Base-by-base conservation (phyloP, 2,329 filamentous ascomycete species). In the Tolypocladium endophyticum region DNA sequence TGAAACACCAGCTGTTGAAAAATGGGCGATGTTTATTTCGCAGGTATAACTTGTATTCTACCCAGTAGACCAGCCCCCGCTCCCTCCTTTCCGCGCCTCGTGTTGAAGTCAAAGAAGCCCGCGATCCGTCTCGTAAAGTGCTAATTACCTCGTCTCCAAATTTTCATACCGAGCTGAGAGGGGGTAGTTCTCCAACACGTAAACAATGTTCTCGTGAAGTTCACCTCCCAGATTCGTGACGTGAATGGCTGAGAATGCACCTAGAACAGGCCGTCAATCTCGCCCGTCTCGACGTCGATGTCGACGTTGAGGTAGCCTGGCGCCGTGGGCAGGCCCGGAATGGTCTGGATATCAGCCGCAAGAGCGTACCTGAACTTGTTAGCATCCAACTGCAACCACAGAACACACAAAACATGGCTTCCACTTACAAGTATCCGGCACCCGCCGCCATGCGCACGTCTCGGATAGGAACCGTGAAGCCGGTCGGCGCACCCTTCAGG, bases 321-420 rank as follows among this genome's bases (percentile, higher is more conserved):
- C 25, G 93, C 93, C 11, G 94, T 97, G 12, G 93, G 93, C 64
- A 99, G 79, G 62, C 94, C 94, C 18, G 94, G 94, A 64, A 99
- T 99, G 1, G 94, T 99, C 80, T 97, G 94, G 65, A 99, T 97
- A 71, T 99, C 94, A 18, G 94, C 94, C 58, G 94, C 94, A 62
- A 97, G 82, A 8, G 94, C 94, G 68, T 96, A 97, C 58, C 88
- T 89, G 65, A 55, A 59, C 39, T 9, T 57, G 64, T 80, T 71
- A 81, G 75, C 65, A 25, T 14, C 11, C 20, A 3, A 23, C 23
- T 23, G 30, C 50, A 12, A 5, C 18, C 3, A 23, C 11, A 36
- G 28, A 14, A 4, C 18, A 30, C 18, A 3, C 20, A 12, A 6
- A 20, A 11, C 50, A 5, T n/a, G 50, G 30, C 30, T 54, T 54